These are phyloP conservation scores for Sugiyamaella marilandica DNA, from an alignment of 805 yeast genomes.

Conservation along the genomic window DNA sequence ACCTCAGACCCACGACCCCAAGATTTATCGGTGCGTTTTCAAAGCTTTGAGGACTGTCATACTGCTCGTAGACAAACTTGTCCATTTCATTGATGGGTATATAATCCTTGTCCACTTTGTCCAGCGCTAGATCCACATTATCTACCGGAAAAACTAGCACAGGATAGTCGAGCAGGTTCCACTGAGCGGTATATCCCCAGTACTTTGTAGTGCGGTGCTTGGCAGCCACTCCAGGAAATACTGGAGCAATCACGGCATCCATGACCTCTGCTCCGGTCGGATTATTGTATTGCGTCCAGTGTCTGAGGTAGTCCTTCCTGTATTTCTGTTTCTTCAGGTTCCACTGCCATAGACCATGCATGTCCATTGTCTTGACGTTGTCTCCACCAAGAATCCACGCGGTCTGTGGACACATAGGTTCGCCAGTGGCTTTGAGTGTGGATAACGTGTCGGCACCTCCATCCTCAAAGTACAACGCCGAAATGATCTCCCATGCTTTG, in stretches of 20 bases:
- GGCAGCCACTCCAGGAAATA: conserved; percentile 10
- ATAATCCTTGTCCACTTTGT: conserved; percentile 14
- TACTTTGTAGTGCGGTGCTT: conserved; percentile 35
- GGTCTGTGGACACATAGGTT: conserved; percentile 10
- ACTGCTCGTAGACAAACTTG: conserved; percentile 24
- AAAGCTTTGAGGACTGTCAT: conserved; percentile 41
- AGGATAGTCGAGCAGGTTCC: conserved; percentile 22
- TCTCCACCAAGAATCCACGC: not conserved
- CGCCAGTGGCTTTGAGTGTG: conserved; percentile 10
- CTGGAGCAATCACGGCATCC: conserved; percentile 16
- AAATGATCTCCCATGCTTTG: conserved; percentile 1
- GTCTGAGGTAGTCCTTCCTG: conserved; percentile 35
- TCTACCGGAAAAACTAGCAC: conserved; percentile 20
- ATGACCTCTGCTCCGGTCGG: conserved; percentile 6
- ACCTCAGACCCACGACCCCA: conserved; percentile 51
- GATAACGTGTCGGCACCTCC: conserved; percentile 6
- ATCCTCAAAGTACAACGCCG: conserved; percentile 6
- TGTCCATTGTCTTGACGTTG: not conserved
- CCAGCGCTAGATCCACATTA: conserved; percentile 40
- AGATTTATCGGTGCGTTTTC: conserved; percentile 52
- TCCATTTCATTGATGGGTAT: conserved; percentile 5
- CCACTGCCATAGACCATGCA: conserved; percentile 11
- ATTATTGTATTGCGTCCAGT: conserved; percentile 35
- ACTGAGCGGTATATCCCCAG: conserved; percentile 38
- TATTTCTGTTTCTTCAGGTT: conserved; percentile 6